phyloP scores from a whole-genome alignment of 106 monocot species.

The Acorus gramineus region DNA sequence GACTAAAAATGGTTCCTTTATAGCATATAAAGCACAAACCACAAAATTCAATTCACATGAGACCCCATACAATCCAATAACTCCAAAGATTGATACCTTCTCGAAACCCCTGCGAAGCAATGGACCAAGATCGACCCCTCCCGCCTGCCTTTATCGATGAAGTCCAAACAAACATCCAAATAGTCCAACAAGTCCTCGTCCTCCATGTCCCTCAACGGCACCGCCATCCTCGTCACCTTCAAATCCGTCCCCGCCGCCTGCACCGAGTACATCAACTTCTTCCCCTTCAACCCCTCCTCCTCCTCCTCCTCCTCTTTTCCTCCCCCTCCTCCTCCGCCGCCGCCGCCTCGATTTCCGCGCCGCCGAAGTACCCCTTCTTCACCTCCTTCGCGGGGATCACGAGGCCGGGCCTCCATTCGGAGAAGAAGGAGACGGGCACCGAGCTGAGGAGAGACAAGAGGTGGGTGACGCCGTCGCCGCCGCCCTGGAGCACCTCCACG shows the following conservation, averaged over 20 bases:
- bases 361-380: conserved; percentile 46
- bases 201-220: conserved; percentile 80
- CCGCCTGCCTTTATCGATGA: conserved; percentile 63
- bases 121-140: conserved; percentile 65
- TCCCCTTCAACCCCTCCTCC: conserved; percentile 32
- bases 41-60: too few relatives aligned
- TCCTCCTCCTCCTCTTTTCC: conserved; percentile 14
- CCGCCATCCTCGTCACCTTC: conserved; percentile 75
- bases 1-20: too few relatives aligned
- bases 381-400: conserved; percentile 60
- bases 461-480: conserved; percentile 39
- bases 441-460: conserved; percentile 78
- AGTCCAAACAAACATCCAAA: conserved; percentile 75
- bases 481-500: conserved; percentile 32
- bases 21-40: too few relatives aligned
- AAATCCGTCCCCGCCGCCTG: conserved; percentile 59
- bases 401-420: conserved; percentile 50
- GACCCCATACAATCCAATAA: too few relatives aligned
- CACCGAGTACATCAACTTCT: conserved; percentile 49
- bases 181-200: conserved; percentile 82
- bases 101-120: conserved; percentile 81
- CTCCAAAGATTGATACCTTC: conserved; percentile 34
- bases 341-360: conserved; percentile 3
- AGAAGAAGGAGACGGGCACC: conserved; percentile 78
- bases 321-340: conserved; percentile 21